Conservation (phyloP, 2,329 filamentous ascomycete species). For the Penicillium corylophilum region DNA sequence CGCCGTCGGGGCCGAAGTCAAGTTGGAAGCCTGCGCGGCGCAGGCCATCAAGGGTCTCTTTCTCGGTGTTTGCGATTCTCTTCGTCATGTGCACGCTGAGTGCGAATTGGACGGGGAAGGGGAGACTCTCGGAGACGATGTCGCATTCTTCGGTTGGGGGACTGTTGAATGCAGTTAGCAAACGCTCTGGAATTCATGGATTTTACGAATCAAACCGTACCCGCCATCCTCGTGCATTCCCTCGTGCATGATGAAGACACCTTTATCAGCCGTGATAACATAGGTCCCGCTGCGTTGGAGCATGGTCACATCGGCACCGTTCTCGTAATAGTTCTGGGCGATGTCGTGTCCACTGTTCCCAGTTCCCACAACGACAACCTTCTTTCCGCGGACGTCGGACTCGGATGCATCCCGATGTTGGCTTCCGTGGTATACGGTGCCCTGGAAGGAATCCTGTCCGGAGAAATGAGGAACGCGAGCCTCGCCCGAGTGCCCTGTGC, state of each 20-base stretch:
- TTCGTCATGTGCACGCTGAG: slow-evolving; percentile 46
- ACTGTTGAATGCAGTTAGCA: slow-evolving; percentile 23
- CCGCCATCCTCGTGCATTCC: slow-evolving; percentile 49
- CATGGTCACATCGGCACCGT: slow-evolving; percentile 54
- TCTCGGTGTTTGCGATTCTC: slow-evolving; percentile 44
- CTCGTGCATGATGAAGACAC: slow-evolving; percentile 46
- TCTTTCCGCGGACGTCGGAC: slow-evolving; percentile 42
- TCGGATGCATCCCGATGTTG: slow-evolving; percentile 43
- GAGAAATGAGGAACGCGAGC: slow-evolving; percentile 44
- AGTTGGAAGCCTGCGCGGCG: slow-evolving; percentile 48
- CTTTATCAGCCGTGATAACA: slow-evolving; percentile 48
- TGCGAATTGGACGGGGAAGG: slow-evolving; percentile 49
- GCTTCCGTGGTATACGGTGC: slow-evolving; percentile 46
- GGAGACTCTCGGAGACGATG: slow-evolving; percentile 47
- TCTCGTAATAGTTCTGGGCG: slow-evolving; percentile 51
- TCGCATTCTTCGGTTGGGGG: slow-evolving; percentile 54
- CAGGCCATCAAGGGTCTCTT: slow-evolving; percentile 46
- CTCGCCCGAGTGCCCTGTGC: slow-evolving; percentile 48
- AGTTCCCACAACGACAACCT: slow-evolving; percentile 50
- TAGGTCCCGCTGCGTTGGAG: slow-evolving; percentile 54
- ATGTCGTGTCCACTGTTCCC: slow-evolving; percentile 54
- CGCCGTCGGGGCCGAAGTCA: slow-evolving; percentile 41
- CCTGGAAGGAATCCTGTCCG: slow-evolving; percentile 43
- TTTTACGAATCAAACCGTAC: slow-evolving; percentile 14
- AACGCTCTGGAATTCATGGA: not conserved